Conservation (phyloP, 805 yeast genomes). For the Suhomyces sp. region DNA sequence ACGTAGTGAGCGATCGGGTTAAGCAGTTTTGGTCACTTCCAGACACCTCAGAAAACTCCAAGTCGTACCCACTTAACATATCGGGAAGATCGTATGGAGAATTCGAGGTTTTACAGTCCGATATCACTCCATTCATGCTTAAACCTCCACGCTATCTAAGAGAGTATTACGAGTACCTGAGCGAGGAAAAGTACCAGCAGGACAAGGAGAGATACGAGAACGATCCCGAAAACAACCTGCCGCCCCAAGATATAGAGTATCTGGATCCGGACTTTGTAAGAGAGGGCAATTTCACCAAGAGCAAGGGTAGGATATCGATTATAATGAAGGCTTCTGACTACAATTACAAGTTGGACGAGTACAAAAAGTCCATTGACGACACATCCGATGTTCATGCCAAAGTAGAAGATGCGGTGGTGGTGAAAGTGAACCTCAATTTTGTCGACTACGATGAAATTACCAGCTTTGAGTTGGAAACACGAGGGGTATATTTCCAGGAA, state of each 20-base stretch:
- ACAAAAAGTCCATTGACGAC: background rate
- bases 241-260: conserved; percentile 8
- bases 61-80: conserved; percentile 32
- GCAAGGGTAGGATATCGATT: conserved; percentile 26
- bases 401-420: conserved; percentile 33
- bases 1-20: conserved; percentile 49
- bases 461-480: conserved; percentile 48
- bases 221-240: conserved; percentile 24
- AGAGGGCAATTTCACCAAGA: conserved; percentile 29
- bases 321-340: conserved; percentile 21
- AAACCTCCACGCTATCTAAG: conserved; percentile 29
- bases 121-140: conserved; percentile 14
- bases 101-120: conserved; percentile 14
- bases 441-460: conserved; percentile 48
- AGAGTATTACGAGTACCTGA: conserved; percentile 26
- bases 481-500: conserved; percentile 64
- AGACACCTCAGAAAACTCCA: background rate
- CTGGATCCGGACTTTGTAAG: conserved; percentile 7
- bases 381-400: background rate
- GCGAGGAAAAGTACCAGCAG: conserved; percentile 22
- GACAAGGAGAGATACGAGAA: conserved; percentile 25
- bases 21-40: conserved; percentile 47
- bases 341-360: conserved; percentile 20
- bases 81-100: conserved; percentile 36
- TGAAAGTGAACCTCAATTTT: conserved; percentile 27